Conservation (phyloP, 371 early-diverging fungal species). For the Dinochytrium kinnereticum region DNA sequence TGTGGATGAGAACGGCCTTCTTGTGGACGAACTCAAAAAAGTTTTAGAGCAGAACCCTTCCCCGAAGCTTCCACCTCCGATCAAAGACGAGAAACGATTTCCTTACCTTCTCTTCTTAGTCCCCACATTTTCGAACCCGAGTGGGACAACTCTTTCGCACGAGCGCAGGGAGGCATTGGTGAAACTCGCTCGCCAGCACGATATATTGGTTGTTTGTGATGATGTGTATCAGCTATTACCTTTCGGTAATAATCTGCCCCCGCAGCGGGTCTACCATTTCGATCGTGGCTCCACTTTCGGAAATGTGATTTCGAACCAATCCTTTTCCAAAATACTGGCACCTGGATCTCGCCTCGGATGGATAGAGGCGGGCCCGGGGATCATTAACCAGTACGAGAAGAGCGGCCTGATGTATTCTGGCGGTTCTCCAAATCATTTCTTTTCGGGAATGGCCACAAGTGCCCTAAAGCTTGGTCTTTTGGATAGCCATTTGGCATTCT, state of each 20-base stretch:
- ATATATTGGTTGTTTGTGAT: slow-evolving; percentile 66
- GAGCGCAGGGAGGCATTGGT: slow-evolving; percentile 51
- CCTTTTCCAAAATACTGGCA: slow-evolving; percentile 47
- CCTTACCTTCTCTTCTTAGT: slow-evolving; percentile 61
- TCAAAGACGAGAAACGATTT: slow-evolving; percentile 23
- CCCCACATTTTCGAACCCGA: slow-evolving; percentile 65
- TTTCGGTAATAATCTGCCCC: slow-evolving; percentile 33
- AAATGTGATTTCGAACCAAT: slow-evolving; percentile 48
- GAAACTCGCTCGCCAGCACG: slow-evolving; percentile 54
- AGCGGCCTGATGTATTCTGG: slow-evolving; percentile 43
- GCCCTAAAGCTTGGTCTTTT: slow-evolving; percentile 23
- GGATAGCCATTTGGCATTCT: slow-evolving; percentile 18
- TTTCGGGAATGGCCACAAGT: slow-evolving; percentile 18
- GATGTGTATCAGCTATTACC: slow-evolving; percentile 67
- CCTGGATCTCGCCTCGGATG: slow-evolving; percentile 53
- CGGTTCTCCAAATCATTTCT: slow-evolving; percentile 42
- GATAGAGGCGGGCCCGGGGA: slow-evolving; percentile 41
- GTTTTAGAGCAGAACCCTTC: neutral
- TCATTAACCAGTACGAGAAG: slow-evolving; percentile 31
- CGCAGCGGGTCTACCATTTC: slow-evolving; percentile 28
- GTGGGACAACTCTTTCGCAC: slow-evolving; percentile 47
- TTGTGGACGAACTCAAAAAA: slow-evolving; percentile 19
- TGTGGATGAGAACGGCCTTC: slow-evolving; percentile 39
- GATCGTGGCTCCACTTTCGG: slow-evolving; percentile 27
- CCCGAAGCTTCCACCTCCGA: slow-evolving; percentile 1